A percentile compares a stretch with the other conserved stretches of the same genome.
These are phyloP conservation scores for Tuber aestivum DNA, from an alignment of 495 filamentous ascomycete genomes.

Conservation along the genomic window DNA sequence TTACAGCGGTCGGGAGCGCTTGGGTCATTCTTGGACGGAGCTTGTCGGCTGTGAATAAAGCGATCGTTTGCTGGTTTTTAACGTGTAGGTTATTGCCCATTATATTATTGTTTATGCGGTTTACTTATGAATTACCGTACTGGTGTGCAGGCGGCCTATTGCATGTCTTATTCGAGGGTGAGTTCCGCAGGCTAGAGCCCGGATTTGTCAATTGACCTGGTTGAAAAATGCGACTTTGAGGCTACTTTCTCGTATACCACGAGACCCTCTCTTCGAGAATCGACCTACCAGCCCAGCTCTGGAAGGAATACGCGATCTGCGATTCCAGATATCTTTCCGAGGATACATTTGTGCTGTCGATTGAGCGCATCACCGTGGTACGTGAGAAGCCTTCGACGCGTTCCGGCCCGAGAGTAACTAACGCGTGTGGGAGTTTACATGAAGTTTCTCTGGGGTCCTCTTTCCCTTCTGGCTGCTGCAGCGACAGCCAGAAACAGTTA, in stretches of 20 bases:
- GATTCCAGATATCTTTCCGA: slow-evolving; percentile 53
- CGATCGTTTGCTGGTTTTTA: slow-evolving; percentile 32
- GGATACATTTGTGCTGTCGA: slow-evolving; percentile 73
- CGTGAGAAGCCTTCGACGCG: slow-evolving; percentile 32
- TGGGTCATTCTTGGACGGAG: slow-evolving; percentile 44
- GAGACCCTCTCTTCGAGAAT: slow-evolving; percentile 17
- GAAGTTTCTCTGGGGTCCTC: slow-evolving; percentile 68
- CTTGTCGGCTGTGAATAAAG: slow-evolving; percentile 25
- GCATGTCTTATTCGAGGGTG: slow-evolving; percentile 40
- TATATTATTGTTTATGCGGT: not conserved
- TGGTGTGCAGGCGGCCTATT: slow-evolving; percentile 24
- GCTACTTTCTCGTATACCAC: slow-evolving; percentile 35
- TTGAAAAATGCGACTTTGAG: slow-evolving; percentile 10
- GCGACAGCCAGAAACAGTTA: slow-evolving; percentile 56
- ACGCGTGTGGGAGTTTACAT: slow-evolving; percentile 23
- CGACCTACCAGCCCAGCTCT: slow-evolving; percentile 33
- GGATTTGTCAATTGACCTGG: not conserved
- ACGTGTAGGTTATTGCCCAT: slow-evolving; percentile 17
- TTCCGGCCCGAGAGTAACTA: slow-evolving; percentile 1
- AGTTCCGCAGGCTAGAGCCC: not conserved
- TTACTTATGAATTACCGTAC: not conserved
- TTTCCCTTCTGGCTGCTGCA: slow-evolving; percentile 63
- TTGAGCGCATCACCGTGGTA: slow-evolving; percentile 78
- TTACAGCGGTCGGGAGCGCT: slow-evolving; percentile 47
- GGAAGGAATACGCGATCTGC: slow-evolving; percentile 39